Evolutionary conservation across 495 filamentous ascomycete species (phyloP).

Genomic region (Beverwykella pulmonaria): DNA sequence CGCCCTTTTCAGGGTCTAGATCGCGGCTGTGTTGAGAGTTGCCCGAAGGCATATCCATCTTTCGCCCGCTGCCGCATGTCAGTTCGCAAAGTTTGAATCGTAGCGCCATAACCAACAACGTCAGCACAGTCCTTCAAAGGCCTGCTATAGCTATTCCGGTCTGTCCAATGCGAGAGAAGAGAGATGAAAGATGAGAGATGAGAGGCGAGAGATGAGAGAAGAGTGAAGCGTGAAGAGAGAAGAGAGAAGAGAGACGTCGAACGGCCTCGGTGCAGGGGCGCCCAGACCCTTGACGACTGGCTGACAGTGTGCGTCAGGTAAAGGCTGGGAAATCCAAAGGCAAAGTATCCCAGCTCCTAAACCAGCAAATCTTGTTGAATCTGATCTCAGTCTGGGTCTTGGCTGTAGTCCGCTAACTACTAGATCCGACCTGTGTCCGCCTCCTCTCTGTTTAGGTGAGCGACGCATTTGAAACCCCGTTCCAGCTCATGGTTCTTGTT

Average conservation of each 20-base stretch:
- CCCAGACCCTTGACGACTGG: not conserved
- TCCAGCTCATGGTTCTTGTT: constrained; percentile 22
- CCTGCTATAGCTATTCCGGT: not conserved
- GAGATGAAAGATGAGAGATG: too few relatives aligned
- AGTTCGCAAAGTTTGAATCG: not conserved
- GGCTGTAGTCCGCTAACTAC: constrained; percentile 27
- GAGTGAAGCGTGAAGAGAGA: too few relatives aligned
- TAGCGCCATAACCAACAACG: not conserved
- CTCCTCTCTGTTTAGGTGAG: constrained; percentile 14
- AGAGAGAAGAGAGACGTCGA: too few relatives aligned
- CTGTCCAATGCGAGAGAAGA: not conserved
- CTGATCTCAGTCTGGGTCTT: constrained; percentile 2
- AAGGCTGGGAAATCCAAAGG: not conserved
- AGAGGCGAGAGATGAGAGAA: too few relatives aligned
- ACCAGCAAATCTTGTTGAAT: constrained; percentile 2
- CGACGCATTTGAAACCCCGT: constrained; percentile 21
- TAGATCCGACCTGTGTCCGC: constrained; percentile 23
- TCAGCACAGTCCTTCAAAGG: not conserved
- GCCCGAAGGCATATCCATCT: not conserved
- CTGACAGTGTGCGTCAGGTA: not conserved
- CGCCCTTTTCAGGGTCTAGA: constrained; percentile 22
- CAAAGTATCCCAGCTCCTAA: not conserved
- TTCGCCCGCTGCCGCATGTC: constrained; percentile 4
- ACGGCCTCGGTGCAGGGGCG: not conserved
- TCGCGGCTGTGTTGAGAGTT: not conserved